phyloP scores from a whole-genome alignment of 2,329 filamentous ascomycete genomes.

The Alternaria arbusti region DNA sequence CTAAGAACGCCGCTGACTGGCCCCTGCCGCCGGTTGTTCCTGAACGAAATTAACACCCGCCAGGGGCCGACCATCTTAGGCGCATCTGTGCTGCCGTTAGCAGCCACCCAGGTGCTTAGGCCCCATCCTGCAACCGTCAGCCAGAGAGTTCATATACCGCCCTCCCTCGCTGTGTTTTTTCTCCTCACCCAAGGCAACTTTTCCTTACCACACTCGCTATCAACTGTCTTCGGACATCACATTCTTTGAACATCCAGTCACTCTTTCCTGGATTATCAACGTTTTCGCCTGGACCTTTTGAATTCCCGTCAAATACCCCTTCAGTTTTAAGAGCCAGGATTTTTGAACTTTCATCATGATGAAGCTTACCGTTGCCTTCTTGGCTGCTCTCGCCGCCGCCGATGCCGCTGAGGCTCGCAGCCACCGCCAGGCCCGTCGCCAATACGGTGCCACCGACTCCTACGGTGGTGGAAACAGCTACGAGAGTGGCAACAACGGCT shows the following conservation, averaged over 20 bases:
- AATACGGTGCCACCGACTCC: conserved; percentile 21
- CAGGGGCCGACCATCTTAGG: conserved; percentile 35
- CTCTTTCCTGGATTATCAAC: conserved; percentile 45
- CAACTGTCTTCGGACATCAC: conserved; percentile 40
- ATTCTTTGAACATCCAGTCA: conserved; percentile 47
- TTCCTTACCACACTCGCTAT: conserved; percentile 46
- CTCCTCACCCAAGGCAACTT: conserved; percentile 43
- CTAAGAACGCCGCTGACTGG: conserved; percentile 34
- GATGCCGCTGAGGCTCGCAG: conserved; percentile 39
- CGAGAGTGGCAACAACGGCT: background rate
- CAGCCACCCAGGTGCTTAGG: conserved; percentile 34
- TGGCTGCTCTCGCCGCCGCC: conserved; percentile 38
- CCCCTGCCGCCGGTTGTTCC: conserved; percentile 31
- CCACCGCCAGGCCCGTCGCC: conserved; percentile 37
- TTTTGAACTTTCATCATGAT: conserved; percentile 24
- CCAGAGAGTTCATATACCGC: conserved; percentile 43
- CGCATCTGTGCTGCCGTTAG: conserved; percentile 20
- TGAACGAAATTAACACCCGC: conserved; percentile 46
- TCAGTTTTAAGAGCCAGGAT: conserved; percentile 35
- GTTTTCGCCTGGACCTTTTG: conserved; percentile 30
- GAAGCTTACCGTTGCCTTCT: conserved; percentile 44
- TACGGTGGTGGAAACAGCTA: background rate
- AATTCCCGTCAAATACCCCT: conserved; percentile 23
- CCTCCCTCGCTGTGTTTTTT: conserved; percentile 20
- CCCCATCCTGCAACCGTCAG: conserved; percentile 34